Conservation (phyloP, 2,329 filamentous ascomycete species). For the Alternaria arborescens region DNA sequence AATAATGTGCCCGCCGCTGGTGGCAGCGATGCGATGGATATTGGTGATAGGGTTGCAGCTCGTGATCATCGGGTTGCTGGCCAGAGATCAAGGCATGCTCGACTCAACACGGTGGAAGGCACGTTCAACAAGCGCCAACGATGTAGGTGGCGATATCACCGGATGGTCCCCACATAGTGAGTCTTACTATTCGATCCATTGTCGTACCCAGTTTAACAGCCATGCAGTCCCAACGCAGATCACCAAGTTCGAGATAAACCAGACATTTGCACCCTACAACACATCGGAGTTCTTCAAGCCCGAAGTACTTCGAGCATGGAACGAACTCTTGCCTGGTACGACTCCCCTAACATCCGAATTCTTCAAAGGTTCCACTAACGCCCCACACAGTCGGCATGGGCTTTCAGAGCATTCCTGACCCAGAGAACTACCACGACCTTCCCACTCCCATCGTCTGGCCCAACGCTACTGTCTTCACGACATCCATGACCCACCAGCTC, state of each 20-base stretch:
- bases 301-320: conserved; percentile 43
- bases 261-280: conserved; percentile 47
- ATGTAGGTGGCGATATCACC: conserved; percentile 46
- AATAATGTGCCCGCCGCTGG: conserved; percentile 19
- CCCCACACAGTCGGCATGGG: conserved; percentile 41
- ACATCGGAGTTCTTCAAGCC: conserved; percentile 49
- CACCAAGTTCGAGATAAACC: conserved; percentile 46
- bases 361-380: not conserved
- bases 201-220: conserved; percentile 5
- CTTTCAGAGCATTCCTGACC: conserved; percentile 42
- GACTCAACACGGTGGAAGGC: conserved; percentile 28
- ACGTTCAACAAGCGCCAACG: conserved; percentile 36
- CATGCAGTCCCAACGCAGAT: conserved; percentile 42
- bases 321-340: conserved; percentile 40
- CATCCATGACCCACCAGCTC: conserved; percentile 47
- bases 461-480: conserved; percentile 46
- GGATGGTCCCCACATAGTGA: conserved; percentile 46
- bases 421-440: conserved; percentile 42
- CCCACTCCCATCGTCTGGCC: conserved; percentile 46
- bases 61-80: conserved; percentile 41
- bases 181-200: not conserved
- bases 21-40: conserved; percentile 38
- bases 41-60: conserved; percentile 43
- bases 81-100: conserved; percentile 43
- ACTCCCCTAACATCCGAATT: not conserved